Conservation (phyloP, 768 basidiomycete genomes). For the Stropharia rugosoannulata region DNA sequence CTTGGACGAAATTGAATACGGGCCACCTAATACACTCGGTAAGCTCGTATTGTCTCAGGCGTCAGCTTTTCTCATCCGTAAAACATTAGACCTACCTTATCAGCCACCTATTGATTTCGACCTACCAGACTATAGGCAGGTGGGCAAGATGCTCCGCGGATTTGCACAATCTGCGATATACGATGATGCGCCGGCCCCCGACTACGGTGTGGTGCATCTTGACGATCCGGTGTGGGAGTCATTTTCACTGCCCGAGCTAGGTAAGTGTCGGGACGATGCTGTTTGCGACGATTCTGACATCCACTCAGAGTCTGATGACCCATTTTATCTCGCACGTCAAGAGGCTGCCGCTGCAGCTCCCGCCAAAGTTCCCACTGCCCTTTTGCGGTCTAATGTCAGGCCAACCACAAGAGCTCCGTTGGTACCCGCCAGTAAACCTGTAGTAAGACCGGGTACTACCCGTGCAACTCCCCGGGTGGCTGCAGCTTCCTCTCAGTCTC, state of each 20-base stretch:
- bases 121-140: slow-evolving; percentile 40
- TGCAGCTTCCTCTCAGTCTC: background rate
- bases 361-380: background rate
- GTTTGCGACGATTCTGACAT: background rate
- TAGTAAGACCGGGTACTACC: background rate
- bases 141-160: slow-evolving; percentile 35
- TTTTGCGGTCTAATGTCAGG: background rate
- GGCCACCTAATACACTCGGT: slow-evolving; percentile 48
- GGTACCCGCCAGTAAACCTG: background rate
- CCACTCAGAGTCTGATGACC: slow-evolving; percentile 16
- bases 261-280: slow-evolving; percentile 10
- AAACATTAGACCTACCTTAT: slow-evolving; percentile 37
- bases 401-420: background rate
- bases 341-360: background rate
- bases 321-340: slow-evolving; percentile 15
- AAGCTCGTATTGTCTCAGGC: slow-evolving; percentile 6
- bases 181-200: slow-evolving; percentile 27
- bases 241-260: slow-evolving; percentile 26
- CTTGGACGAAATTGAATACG: slow-evolving; percentile 51
- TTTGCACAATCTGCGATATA: slow-evolving; percentile 30
- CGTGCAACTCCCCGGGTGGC: background rate
- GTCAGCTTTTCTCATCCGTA: background rate
- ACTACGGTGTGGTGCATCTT: slow-evolving; percentile 22
- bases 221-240: slow-evolving; percentile 27
- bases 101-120: slow-evolving; percentile 44